A percentile compares a stretch with the other conserved stretches of the same genome.
phyloP scores from a whole-genome alignment of 2,329 filamentous ascomycete genomes.

The Penicillium nordicum region DNA sequence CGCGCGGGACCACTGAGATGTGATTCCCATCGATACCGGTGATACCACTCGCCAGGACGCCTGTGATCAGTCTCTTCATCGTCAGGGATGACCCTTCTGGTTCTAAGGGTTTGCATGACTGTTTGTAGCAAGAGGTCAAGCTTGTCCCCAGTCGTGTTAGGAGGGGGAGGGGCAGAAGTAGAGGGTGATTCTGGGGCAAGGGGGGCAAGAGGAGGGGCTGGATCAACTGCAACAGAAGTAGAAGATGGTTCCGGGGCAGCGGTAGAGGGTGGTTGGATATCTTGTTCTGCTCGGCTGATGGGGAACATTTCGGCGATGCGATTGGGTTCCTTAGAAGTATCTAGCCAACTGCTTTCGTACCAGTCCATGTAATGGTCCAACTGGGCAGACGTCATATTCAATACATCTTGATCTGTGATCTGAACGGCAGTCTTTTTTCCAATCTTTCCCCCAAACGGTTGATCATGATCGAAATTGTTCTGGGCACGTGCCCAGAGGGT shows the following conservation, averaged over 20 bases:
- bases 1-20: slow-evolving; percentile 48
- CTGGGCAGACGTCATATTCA: slow-evolving; percentile 58
- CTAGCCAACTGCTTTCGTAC: slow-evolving; percentile 65
- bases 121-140: slow-evolving; percentile 40
- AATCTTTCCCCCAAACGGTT: slow-evolving; percentile 33
- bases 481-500: slow-evolving; percentile 60
- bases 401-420: slow-evolving; percentile 61
- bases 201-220: not conserved
- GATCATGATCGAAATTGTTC: slow-evolving; percentile 35
- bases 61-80: slow-evolving; percentile 27
- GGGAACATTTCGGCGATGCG: slow-evolving; percentile 46
- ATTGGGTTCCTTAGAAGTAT: slow-evolving; percentile 27
- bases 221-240: slow-evolving; percentile 7
- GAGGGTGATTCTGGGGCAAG: not conserved
- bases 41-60: slow-evolving; percentile 52
- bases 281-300: slow-evolving; percentile 21
- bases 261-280: slow-evolving; percentile 9
- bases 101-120: slow-evolving; percentile 43
- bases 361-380: slow-evolving; percentile 77
- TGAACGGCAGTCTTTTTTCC: slow-evolving; percentile 50
- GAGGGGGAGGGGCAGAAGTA: not conserved
- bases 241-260: slow-evolving; percentile 4
- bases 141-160: slow-evolving; percentile 22
- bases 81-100: slow-evolving; percentile 37
- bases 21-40: slow-evolving; percentile 46